A percentile compares a stretch with the other conserved stretches of the same genome.
Conservation (phyloP, 2,329 filamentous ascomycete genomes). For the Ambrosiella cleistominuta region DNA sequence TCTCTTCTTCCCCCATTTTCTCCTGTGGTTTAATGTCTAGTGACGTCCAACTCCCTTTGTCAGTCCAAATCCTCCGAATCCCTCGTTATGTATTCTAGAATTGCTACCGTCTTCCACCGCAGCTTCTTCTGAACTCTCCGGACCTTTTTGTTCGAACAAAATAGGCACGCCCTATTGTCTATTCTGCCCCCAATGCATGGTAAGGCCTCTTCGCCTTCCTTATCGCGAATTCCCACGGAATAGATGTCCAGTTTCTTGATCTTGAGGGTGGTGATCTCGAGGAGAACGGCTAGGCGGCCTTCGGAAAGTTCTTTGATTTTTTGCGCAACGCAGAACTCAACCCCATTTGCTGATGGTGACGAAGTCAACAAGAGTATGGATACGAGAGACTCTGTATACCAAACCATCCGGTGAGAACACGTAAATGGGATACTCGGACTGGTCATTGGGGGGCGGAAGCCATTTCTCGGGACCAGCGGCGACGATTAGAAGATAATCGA, state of each 20-base stretch:
- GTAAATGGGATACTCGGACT: constrained; percentile 7
- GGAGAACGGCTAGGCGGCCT: constrained; percentile 5
- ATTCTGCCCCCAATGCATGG: neutral
- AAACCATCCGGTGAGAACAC: constrained; percentile 9
- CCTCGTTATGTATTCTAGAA: constrained; percentile 4
- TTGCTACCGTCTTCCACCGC: constrained; percentile 6
- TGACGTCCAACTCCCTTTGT: neutral
- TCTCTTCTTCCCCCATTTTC: neutral
- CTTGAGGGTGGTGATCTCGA: constrained; percentile 8
- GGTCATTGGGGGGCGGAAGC: constrained; percentile 4
- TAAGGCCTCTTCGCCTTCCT: constrained; percentile 4
- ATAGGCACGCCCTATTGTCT: neutral
- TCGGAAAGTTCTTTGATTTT: neutral
- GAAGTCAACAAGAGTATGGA: constrained; percentile 1
- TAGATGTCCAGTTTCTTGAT: constrained; percentile 6
- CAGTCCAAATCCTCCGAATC: neutral
- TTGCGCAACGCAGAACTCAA: constrained; percentile 8
- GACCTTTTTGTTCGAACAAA: constrained; percentile 8
- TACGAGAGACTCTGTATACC: constrained; percentile 8
- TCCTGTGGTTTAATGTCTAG: neutral
- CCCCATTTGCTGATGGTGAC: constrained; percentile 12
- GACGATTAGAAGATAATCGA: constrained; percentile 9
- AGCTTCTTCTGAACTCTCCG: constrained; percentile 5
- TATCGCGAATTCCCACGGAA: neutral
- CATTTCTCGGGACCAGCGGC: constrained; percentile 6